Base-by-base conservation (phyloP, 148 eudicot genomes). In the Amaranthus palmeri region DNA sequence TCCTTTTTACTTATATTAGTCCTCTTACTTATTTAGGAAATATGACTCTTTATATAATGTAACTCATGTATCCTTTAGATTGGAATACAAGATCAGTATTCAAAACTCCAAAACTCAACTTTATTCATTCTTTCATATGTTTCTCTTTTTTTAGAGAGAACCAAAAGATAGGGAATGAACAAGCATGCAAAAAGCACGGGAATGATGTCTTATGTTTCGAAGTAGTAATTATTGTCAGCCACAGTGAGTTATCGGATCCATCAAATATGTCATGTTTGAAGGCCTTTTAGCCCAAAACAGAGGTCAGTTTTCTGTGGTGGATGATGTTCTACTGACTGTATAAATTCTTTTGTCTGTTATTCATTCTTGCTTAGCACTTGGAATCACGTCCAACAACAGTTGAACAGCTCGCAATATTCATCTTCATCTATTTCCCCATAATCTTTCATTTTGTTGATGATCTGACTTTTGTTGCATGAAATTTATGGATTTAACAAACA, bases 181-280 rank as follows among this genome's bases (percentile, higher is more conserved):
- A 76, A 69, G 88, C 97, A 63, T 71, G 80, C 74, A 47, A 68
- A 54, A 81, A 81, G 67, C 79, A 58, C 25, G 83, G 67, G 67
- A 76, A 66, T 62, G 79, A 66, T 65, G 77, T 68, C 47, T 67
- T 80, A 65, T 61, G 81, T 52, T 78, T 85, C 74, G 99, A 95
- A 83, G 96, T 82, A 48, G 93, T 90, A 41, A 79, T 91, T 45
- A 74, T 95, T 15, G 84, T 88, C 71, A 91, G 88, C 55, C 86
- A 86, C 67, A 89, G 83, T 61, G 87, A 86, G 71, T 55, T 51
- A 71, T 67, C 83, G 75, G 82, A 72, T 47, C 70, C 84, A 58
- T 41, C 82, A 13, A 55, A 61, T 74, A 59, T 86, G 49, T 82
- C 84, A 74, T 91, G 99, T 82, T 70, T 67, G 81, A 83, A 85